Base-by-base conservation (phyloP, 2,329 filamentous ascomycete genomes). In the Colletotrichum phormii region DNA sequence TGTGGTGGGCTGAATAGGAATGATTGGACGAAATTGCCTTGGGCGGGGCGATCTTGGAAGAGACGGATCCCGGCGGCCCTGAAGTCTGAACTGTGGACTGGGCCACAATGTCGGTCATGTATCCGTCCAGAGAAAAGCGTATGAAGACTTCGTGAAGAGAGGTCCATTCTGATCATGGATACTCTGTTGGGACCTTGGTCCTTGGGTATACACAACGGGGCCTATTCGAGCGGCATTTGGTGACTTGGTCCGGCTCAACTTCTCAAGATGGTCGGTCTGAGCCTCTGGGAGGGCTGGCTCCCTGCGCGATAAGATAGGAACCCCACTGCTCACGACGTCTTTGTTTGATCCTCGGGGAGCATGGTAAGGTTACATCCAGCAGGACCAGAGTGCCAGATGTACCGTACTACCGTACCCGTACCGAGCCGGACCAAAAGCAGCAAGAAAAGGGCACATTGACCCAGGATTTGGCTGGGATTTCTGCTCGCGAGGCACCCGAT, bases 31-130 rank as follows among this genome's bases (percentile, higher is more conserved):
- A 51, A 35, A 18, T 24, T 3, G 33, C 46, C 46, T 33, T 2
- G 18, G 37, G 22, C 24, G 69, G 69, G 58, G 57, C 57, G 29
- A 42, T 31, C 13, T 49, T 31, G 58, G 31, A 49, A 8, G 42
- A 60, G 49, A 46, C 37, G 64, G 24, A 51, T 29, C 49, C 37
- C 26, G 31, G 9, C 53, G 37, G 29, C 53, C 59, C 26, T 46
- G 26, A 70, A 65, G 66, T 72, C 66, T 61, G 60, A 72, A 64
- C 26, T 35, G 53, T 64, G 60, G 54, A 37, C 54, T 60, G 62
- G 65, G 64, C 63, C 15, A 33, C 12, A 18, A 18, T 35, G 22
- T 26, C 62, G 49, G 62, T 64, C 13, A 55, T 22, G 62, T 53
- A 57, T 26, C 57, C 64, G 57, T 67, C 29, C 29, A 37, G 37